Base-by-base conservation (phyloP, 495 filamentous ascomycete genomes). In the Aspergillus egyptiacus region DNA sequence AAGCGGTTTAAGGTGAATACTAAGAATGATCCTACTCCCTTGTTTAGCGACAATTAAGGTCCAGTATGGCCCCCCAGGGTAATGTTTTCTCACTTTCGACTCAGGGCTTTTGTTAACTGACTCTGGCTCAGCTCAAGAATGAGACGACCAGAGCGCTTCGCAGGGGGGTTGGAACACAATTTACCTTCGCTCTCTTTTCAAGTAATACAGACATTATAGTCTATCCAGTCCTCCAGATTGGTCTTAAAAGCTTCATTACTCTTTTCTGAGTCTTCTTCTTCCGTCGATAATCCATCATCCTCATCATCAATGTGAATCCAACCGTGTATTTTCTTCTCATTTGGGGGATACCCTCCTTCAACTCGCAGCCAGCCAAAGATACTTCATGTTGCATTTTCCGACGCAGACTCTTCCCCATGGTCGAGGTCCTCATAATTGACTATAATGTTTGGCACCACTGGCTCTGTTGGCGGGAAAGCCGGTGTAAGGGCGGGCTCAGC, bases 311-410 rank as follows among this genome's bases (percentile, higher is more conserved):
- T 46, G 15, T 15, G 2, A 17, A 46, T 25, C 31, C 18, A 46
- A 27, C 35, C 42, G 30, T 34, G 42, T 34, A 34, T 46, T 34
- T 34, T 20, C 19, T 35, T 34, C 42, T 46, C 30, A 22, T 25
- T 13, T 24, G 42, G 42, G 24, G 42, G 30, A 19, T 18, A 46
- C 19, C 30, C n/a, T n/a, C n/a, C 42, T 25, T 46, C 42, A 23
- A 35, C 30, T 24, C 30, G 42, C 42, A 46, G 42, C 42, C 42
- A 46, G 19, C 42, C 2, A 10, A 46, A 46, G 30, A 46, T 46
- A n/a, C 19, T 46, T 10, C 30, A 19, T 35, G 42, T 34, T 24
- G 30, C 30, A 46, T 35, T 46, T 35, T 33, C 20, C 20, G 42
- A 46, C 17, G 13, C 18, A 34, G 3, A 24, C 18, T 34, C 17